These are phyloP conservation scores for Phanerochaete carnosa DNA, from an alignment of 768 basidiomycete species.

Conservation along the genomic window DNA sequence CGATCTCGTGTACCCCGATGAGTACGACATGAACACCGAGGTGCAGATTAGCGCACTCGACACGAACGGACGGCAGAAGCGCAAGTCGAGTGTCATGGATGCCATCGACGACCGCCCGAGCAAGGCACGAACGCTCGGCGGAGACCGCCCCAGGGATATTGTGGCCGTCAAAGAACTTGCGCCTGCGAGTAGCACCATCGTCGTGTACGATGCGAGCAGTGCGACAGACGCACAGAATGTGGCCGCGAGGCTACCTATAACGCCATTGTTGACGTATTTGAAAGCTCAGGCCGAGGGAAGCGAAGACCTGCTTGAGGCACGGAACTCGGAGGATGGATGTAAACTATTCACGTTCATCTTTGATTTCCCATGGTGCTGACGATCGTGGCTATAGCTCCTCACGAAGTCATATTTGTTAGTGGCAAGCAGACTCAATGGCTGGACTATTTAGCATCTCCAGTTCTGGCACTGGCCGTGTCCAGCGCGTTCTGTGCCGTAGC, in stretches of 20 bases:
- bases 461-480: conserved; percentile 65
- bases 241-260: conserved; percentile 46
- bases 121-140: conserved; percentile 62
- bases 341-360: conserved; percentile 17
- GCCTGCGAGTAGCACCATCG: conserved; percentile 9
- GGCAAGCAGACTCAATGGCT: conserved; percentile 81
- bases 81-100: conserved; percentile 46
- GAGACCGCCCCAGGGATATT: conserved; percentile 52
- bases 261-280: conserved; percentile 33
- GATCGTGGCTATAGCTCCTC: conserved; percentile 27
- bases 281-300: conserved; percentile 59
- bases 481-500: conserved; percentile 70
- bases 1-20: conserved; percentile 7
- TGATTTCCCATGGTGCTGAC: neutral
- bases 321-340: conserved; percentile 72
- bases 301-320: conserved; percentile 69
- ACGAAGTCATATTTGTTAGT: conserved; percentile 64
- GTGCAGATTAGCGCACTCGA: conserved; percentile 41
- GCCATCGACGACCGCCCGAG: conserved; percentile 33
- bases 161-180: conserved; percentile 55
- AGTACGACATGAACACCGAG: conserved; percentile 47
- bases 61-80: conserved; percentile 40
- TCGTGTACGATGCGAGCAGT: conserved; percentile 8
- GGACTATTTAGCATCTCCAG: conserved; percentile 79
- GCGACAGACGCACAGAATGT: conserved; percentile 11